Base-by-base conservation (phyloP, 2,329 filamentous ascomycete species). In the Neonectria faginata region DNA sequence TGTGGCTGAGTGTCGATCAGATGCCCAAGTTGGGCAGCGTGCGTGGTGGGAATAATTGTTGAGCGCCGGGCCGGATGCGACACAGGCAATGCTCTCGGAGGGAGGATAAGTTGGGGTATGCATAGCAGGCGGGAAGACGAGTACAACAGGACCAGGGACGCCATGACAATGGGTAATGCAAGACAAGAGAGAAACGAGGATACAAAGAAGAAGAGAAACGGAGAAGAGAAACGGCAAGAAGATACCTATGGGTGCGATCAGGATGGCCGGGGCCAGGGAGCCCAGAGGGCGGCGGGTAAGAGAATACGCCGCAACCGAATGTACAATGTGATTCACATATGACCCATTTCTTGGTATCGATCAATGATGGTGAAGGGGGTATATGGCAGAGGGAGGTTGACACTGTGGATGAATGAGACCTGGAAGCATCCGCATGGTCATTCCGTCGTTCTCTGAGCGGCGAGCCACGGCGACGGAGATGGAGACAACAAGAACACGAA, bases 281-380 rank as follows among this genome's bases (percentile, higher is more conserved):
- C 41, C 48, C 47, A 33, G 51, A n/a, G 20, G 29, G 44, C 47
- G 54, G 12, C 25, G 47, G 29, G 47, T 42, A 36, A 39, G 48
- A 20, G 11, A 50, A 39, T 42, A 53, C 36, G 53, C 41, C 45
- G 31, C 22, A 47, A 41, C 31, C 42, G 29, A 57, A 57, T 57
- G 54, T 62, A 57, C 58, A 62, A 62, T 62, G 42, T 42, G 54
- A 62, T 48, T 57, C 25, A 53, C 53, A 60, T 44, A 60, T 50
- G 58, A 55, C 7, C n/a, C n/a, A 33, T 14, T 14, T 51, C 18
- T 11, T n/a, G n/a, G 10, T 9, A 33, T 33, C n/a, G 48, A 51
- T 33, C 10, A 18, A 20, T 29, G 14, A 51, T 20, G n/a, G 48
- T 33, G 27, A 31, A 22, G 14, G 29, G 29, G 6, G 18, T 20